Base-by-base conservation (phyloP, 2,329 filamentous ascomycete genomes). In the Botrytis deweyae region DNA sequence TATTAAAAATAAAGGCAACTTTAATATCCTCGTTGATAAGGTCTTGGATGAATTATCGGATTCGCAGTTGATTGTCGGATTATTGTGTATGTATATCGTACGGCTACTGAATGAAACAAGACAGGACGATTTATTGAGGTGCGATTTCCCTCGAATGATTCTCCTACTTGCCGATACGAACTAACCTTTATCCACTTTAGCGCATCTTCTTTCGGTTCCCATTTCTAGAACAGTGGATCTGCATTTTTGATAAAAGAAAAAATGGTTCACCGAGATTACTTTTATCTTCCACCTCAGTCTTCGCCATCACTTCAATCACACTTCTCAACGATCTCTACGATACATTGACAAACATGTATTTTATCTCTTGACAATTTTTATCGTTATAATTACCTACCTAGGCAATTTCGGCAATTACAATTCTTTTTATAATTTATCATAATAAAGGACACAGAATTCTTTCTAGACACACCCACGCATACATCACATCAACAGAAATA, bases 91-190 rank as follows among this genome's bases (percentile, higher is more conserved):
- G 49, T 14, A 9, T 64, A 22, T 64, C 25, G 36, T 40, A 44
- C 33, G n/a, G 44, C 20, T 49, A 14, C 29, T 38, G 64, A 36
- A 49, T 49, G 42, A n/a, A 42, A 64, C 38, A 64, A n/a, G 61
- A 64, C 22, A 29, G 25, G 64, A 66, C 36, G 44, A 46, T 38
- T 67, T 67, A 55, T 38, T 67, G 65, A 65, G 70, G 63, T 72
- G 59, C 38, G 61, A 66, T 69, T 73, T 73, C 71, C 71, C 52
- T 73, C 71, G 71, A 73, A 69, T 40, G 52, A 73, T 73, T 72
- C 65, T 68, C 49, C 29, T 68, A 59, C 46, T 67, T 69, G 42
- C 71, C 71, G 64, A 69, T 49, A 7, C 25, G 42, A 49, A 55
- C 49, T 67, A 72, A n/a, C 36, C 66, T 42, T 3, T 69, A 69